Base-by-base conservation (phyloP, 2,329 filamentous ascomycete species). In the Sarocladium oryzae region DNA sequence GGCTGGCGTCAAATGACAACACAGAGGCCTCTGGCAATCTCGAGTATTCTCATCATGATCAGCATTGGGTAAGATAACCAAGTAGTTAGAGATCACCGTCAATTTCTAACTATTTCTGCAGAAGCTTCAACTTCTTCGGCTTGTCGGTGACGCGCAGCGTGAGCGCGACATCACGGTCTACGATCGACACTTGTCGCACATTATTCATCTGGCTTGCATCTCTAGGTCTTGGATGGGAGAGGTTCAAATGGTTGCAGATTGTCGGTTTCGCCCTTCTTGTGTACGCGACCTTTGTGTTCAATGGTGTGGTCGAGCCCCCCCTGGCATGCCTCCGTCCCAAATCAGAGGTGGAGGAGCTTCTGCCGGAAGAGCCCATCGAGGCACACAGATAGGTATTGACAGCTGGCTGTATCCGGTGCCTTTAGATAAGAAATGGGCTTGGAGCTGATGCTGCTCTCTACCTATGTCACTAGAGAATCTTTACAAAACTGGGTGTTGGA, bases 171-270 rank as follows among this genome's bases (percentile, higher is more conserved):
- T 89, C 92, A 1, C 84, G 93, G 55, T 95, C 89, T 28, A 97
- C 92, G 28, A 97, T 99, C 61, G 93, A 99, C 68, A 99, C 93
- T 1, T 97, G 91, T 75, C 84, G 92, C 36, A 99, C 93, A 0
- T 80, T 99, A 1, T 97, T 99, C 72, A 97, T 99, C 69, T 99
- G 93, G 93, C 79, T 99, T 24, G 88, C 96, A 13, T 95, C 89
- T 16, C 80, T 99, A 4, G 89, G 87, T 3, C 79, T 99, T 2
- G 91, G 91, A 54, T 99, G 93, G 93, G 93, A 99, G 72, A 85
- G 82, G 0, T 97, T 99, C 80, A 97, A 97, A 71, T 95, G 89
- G 86, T 79, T 99, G 6, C 93, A 99, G 70, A 89, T 99, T 13
- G 66, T 82, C 2, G 93, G 93, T 1, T 99, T 99, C 60, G 87